Conservation (phyloP, 2,329 filamentous ascomycete species). For the Aspergillus novofumigatus region DNA sequence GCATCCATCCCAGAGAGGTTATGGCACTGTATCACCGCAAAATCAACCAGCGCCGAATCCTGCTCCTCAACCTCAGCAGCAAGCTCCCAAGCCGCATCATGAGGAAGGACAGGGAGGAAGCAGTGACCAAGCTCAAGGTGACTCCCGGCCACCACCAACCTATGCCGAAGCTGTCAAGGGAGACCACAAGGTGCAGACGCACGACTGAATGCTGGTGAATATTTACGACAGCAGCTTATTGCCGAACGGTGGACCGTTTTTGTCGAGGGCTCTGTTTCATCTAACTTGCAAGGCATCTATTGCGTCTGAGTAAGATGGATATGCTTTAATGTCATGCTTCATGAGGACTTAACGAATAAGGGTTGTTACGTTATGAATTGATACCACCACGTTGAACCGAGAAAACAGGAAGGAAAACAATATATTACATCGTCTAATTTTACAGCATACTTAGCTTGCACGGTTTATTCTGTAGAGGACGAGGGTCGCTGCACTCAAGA, state of each 20-base stretch:
- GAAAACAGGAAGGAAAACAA: neutral
- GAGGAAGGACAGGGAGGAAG: conserved; percentile 23
- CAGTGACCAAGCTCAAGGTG: conserved; percentile 32
- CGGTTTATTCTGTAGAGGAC: neutral
- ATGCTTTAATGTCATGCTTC: neutral
- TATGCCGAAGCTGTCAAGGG: conserved; percentile 88
- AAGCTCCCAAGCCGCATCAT: conserved; percentile 19
- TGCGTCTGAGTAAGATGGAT: neutral
- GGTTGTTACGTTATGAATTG: neutral
- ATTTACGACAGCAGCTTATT: neutral
- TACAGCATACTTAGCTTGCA: neutral
- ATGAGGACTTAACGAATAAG: neutral
- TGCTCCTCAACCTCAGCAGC: conserved; percentile 5
- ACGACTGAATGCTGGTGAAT: conserved; percentile 42
- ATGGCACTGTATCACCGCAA: conserved; percentile 38
- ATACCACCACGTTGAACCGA: neutral
- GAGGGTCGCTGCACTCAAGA: neutral
- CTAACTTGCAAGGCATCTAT: neutral
- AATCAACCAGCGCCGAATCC: conserved; percentile 11
- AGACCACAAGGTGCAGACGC: conserved; percentile 82
- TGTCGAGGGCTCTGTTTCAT: neutral
- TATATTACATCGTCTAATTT: neutral
- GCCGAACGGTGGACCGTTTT: neutral
- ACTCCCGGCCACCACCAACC: conserved; percentile 62
- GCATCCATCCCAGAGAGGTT: conserved; percentile 31